These are phyloP conservation scores for Penicillium verhagenii DNA, from an alignment of 495 filamentous ascomycete genomes.

Conservation along the genomic window DNA sequence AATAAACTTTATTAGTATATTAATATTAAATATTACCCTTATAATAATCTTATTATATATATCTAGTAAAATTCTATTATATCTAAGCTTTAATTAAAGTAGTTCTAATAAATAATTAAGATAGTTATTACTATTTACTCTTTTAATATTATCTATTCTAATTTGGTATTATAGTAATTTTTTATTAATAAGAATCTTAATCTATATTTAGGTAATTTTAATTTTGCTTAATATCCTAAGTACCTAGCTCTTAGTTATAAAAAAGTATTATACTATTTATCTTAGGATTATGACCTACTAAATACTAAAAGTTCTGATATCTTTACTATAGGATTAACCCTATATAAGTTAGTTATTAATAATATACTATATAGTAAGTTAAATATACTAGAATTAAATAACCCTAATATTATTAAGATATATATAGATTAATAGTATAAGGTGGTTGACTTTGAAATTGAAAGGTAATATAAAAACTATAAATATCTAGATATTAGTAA, in stretches of 20 bases:
- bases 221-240: too few species aligned
- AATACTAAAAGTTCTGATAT: too few species aligned
- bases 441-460: not conserved
- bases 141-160: not conserved
- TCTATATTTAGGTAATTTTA: too few species aligned
- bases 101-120: constrained; percentile 3
- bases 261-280: too few species aligned
- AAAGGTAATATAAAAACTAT: not conserved
- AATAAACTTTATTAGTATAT: not conserved
- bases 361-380: not conserved
- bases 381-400: not conserved
- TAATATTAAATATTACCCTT: constrained; percentile 5
- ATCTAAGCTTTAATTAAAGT: not conserved
- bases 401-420: not conserved
- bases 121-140: not conserved
- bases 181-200: too few species aligned
- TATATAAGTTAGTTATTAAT: not conserved
- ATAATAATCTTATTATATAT: not conserved
- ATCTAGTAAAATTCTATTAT: not conserved
- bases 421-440: not conserved
- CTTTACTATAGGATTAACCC: not conserved
- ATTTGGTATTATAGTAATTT: too few species aligned
- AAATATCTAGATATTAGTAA: not conserved
- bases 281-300: too few species aligned
- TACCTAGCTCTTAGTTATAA: too few species aligned